These are phyloP conservation scores for Tanacetum coccineum DNA, from an alignment of 129 eudicot species.

Conservation along the genomic window DNA sequence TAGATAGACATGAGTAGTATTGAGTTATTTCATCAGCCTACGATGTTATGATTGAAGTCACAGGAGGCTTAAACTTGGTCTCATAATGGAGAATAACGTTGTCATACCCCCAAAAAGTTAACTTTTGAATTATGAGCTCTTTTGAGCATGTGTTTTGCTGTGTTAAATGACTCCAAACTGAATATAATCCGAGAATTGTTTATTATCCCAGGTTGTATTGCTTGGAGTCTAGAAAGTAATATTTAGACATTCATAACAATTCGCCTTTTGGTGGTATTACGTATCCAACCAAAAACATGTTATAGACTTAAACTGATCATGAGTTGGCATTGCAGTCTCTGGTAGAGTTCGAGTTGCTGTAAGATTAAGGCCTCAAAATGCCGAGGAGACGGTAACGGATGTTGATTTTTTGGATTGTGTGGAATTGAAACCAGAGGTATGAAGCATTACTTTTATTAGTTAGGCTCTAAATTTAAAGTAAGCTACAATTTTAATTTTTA, in stretches of 20 bases:
- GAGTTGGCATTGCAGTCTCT: constrained; percentile 44
- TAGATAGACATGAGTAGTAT: neutral
- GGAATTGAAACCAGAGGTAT: constrained; percentile 84
- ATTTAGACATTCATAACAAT: neutral
- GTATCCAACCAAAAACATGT: too few species aligned
- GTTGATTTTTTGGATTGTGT: constrained; percentile 95
- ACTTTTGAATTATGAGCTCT: neutral
- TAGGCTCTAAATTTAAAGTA: neutral
- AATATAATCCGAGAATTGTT: neutral
- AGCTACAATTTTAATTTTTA: too few species aligned
- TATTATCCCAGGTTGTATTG: neutral
- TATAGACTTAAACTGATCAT: constrained; percentile 9
- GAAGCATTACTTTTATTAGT: neutral
- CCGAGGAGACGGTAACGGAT: constrained; percentile 71
- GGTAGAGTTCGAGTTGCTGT: constrained; percentile 95
- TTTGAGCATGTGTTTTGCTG: neutral
- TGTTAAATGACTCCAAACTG: neutral
- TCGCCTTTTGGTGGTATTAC: too few species aligned
- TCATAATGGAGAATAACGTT: constrained; percentile 1
- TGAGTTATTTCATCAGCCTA: neutral
- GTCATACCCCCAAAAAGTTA: neutral
- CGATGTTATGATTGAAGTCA: neutral
- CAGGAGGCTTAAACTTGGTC: neutral
- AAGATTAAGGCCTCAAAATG: constrained; percentile 82
- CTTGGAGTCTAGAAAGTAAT: neutral